Conservation (phyloP, 2,329 filamentous ascomycete genomes). For the Epichloe brachyelytri region DNA sequence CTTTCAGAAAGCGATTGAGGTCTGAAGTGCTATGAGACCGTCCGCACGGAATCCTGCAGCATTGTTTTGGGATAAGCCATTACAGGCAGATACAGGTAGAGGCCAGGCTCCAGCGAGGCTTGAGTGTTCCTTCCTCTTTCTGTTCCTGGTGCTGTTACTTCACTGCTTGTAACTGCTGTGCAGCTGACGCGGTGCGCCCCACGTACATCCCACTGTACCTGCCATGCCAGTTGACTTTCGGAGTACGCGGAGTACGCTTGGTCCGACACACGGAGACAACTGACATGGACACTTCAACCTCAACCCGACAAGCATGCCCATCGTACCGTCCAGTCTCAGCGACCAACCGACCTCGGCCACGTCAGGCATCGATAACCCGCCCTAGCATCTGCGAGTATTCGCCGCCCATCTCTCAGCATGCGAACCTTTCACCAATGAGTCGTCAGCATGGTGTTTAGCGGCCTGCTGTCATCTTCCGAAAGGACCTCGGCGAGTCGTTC, state of each 20-base stretch:
- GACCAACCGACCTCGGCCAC: not conserved
- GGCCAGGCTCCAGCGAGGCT: too few relatives aligned
- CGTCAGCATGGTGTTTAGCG: conserved; percentile 36
- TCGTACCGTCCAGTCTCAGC: not conserved
- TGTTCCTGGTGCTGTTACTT: not conserved
- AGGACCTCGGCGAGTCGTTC: conserved; percentile 20
- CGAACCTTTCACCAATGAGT: conserved; percentile 18
- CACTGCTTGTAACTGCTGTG: not conserved
- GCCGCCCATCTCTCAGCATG: not conserved
- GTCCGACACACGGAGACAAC: not conserved
- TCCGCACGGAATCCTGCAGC: too few relatives aligned
- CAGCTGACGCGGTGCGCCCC: not conserved
- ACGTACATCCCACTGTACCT: not conserved
- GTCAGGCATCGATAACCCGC: not conserved
- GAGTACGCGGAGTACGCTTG: not conserved
- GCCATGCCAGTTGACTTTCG: too few relatives aligned
- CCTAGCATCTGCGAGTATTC: not conserved
- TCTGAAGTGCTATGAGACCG: too few relatives aligned
- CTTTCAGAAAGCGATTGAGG: too few relatives aligned
- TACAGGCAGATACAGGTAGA: too few relatives aligned
- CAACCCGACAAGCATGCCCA: not conserved
- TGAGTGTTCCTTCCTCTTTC: not conserved
- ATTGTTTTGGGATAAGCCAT: too few relatives aligned
- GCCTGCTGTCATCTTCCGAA: conserved; percentile 32
- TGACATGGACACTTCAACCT: not conserved